Conservation (phyloP, 345 rosid species). For the Eucalyptus dawsonii region DNA sequence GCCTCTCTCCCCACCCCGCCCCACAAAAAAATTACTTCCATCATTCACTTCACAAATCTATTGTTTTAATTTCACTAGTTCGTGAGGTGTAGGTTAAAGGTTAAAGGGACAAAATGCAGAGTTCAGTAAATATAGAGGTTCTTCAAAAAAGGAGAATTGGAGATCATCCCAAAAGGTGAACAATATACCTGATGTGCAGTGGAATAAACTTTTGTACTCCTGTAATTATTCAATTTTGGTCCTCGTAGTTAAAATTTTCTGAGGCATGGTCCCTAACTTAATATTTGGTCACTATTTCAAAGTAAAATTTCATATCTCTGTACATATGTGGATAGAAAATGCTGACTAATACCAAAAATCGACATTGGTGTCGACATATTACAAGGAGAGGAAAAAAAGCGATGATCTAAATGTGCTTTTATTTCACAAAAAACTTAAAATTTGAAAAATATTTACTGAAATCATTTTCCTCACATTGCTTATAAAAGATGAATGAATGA, state of each 20-base stretch:
- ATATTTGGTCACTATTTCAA: background rate
- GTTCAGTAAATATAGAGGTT: background rate
- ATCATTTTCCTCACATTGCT: too few species aligned
- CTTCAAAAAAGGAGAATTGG: background rate
- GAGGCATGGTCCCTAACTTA: background rate
- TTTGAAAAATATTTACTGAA: too few species aligned
- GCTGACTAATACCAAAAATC: background rate
- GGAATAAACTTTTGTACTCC: background rate
- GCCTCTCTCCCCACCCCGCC: background rate
- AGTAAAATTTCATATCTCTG: background rate
- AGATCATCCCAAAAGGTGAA: background rate
- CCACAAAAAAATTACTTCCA: background rate
- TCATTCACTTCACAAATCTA: background rate
- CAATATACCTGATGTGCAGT: background rate
- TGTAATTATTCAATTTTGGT: background rate
- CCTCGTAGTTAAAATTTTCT: background rate
- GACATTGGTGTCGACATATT: background rate
- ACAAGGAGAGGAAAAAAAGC: background rate
- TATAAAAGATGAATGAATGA: too few species aligned
- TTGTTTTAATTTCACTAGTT: background rate
- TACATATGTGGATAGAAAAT: background rate
- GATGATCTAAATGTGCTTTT: background rate
- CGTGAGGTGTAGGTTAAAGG: background rate
- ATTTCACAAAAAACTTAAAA: too few species aligned
- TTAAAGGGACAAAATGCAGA: background rate